These are phyloP conservation scores for Didymella segeticola DNA, from an alignment of 2,329 filamentous ascomycete species.

Conservation along the genomic window DNA sequence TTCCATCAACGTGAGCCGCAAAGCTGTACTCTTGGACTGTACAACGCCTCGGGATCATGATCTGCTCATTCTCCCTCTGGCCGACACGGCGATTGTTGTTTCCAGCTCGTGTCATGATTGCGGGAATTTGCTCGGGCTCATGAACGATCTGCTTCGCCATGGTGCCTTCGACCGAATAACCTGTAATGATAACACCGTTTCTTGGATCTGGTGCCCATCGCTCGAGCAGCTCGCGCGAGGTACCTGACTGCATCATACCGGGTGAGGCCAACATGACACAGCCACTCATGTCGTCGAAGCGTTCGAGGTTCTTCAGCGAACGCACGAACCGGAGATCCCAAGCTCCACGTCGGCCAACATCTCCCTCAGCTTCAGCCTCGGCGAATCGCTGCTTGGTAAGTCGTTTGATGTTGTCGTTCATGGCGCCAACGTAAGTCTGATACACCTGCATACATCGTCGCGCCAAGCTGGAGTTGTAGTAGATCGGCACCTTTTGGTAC, in stretches of 20 bases:
- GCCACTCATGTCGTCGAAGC: conserved; percentile 93
- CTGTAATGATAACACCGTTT: conserved; percentile 98
- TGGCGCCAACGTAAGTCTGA: conserved; percentile 95
- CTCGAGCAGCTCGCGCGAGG: conserved; percentile 90
- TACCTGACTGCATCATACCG: conserved; percentile 97
- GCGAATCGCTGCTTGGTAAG: conserved; percentile 93
- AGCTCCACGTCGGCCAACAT: conserved; percentile 77
- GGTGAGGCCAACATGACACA: conserved; percentile 98
- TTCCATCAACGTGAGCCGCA: conserved; percentile 94
- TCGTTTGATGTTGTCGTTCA: conserved; percentile 99
- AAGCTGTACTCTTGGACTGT: conserved; percentile 95
- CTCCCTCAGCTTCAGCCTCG: conserved; percentile 82
- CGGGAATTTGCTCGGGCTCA: conserved; percentile 92
- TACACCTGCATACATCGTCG: conserved; percentile 98
- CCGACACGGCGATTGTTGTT: conserved; percentile 66
- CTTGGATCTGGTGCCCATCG: conserved; percentile 95
- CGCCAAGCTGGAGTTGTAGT: conserved; percentile 95
- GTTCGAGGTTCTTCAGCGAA: conserved; percentile 88
- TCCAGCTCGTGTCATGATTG: conserved; percentile 74
- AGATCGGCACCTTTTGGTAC: conserved; percentile 90
- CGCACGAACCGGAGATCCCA: conserved; percentile 98
- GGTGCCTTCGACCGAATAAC: conserved; percentile 97
- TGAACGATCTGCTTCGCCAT: conserved; percentile 97
- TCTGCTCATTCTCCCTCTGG: conserved; percentile 75
- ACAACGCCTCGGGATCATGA: conserved; percentile 90